Conservation (phyloP, 257 asterid species). For the Coffea canephora region DNA sequence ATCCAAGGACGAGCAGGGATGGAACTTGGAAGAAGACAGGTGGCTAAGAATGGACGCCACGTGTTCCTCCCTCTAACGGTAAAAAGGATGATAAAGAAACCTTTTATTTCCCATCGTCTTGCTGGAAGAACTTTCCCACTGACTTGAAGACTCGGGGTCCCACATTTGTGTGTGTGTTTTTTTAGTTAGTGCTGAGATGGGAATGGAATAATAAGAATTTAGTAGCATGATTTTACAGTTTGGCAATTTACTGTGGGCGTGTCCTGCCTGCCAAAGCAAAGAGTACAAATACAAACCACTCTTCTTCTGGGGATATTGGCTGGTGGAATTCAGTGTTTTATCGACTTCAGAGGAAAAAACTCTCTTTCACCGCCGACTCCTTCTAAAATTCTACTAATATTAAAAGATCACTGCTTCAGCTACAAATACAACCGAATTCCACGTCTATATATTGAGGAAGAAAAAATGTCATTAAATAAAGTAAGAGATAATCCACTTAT, state of each 20-base stretch:
- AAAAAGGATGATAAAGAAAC: constrained; percentile 23
- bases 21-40: constrained; percentile 36
- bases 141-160: not conserved
- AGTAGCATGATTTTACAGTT: too few relatives aligned
- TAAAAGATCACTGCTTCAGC: too few relatives aligned
- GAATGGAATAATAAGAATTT: not conserved
- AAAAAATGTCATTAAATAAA: too few relatives aligned
- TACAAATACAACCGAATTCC: too few relatives aligned
- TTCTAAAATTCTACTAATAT: too few relatives aligned
- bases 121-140: not conserved
- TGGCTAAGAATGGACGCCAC: constrained; percentile 36
- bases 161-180: not conserved
- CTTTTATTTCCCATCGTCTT: not conserved
- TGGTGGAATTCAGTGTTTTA: constrained; percentile 2
- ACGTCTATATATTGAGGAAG: too few relatives aligned
- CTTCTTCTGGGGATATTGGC: not conserved
- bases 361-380: too few relatives aligned
- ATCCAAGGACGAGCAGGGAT: constrained; percentile 40
- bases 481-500: too few relatives aligned
- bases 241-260: not conserved
- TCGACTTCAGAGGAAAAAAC: too few relatives aligned
- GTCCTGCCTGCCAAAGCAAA: not conserved
- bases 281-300: not conserved
- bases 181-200: not conserved
- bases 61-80: constrained; percentile 60